Evolutionary conservation across 495 filamentous ascomycete genomes (phyloP), one percentile per base, ranked within the genome.

Genomic region (Alectoria sarmentosa): DNA sequence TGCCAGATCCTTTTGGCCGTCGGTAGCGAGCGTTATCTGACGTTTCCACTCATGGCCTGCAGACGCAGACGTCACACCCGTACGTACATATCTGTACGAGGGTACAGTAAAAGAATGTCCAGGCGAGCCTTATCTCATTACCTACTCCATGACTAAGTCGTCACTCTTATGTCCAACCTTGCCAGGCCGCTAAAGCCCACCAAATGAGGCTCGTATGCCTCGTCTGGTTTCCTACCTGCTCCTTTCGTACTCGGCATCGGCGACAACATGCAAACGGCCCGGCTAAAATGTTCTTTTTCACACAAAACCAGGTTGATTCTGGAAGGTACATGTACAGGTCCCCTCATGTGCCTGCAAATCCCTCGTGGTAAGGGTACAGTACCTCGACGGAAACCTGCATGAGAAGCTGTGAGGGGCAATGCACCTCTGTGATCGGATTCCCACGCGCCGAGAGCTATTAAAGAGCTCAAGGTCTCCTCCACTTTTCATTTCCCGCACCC

Each of bases 341-440:
- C 49, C 13, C 28, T 17, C 49, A 17, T 19, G 0, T 19, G 0
- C 4, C 26, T 54, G 49, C 13, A 54, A 28, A 54, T 54, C 49
- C 49, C 49, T 54, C 49, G 49, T 32, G 49, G 49, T 19, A 54
- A 54, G 49, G 49, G n/a, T n/a, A n/a, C n/a, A n/a, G n/a, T n/a
- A n/a, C n/a, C 49, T 54, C 28, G n/a, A 49, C 23, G 46, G 28
- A 19, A 3, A 21, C 49, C 28, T 32, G 49, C 49, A 54, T 54
- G 26, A 54, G 28, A 54, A 7, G 2, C 3, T 30, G 10, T 15
- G 15, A 54, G 26, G 26, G 10, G 3, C 1, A 28, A 28, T 32
- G 28, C 49, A 32, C 14, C 49, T 54, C 28, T 32, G 1, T 9
- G 23, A n/a, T 14, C 17, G 10, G 15, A 32, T 19, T 32, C 28